Percentiles rank a stretch among this genome's conserved stretches.
Conservation (phyloP, 2,329 filamentous ascomycete species). For the Calycina herbarum region DNA sequence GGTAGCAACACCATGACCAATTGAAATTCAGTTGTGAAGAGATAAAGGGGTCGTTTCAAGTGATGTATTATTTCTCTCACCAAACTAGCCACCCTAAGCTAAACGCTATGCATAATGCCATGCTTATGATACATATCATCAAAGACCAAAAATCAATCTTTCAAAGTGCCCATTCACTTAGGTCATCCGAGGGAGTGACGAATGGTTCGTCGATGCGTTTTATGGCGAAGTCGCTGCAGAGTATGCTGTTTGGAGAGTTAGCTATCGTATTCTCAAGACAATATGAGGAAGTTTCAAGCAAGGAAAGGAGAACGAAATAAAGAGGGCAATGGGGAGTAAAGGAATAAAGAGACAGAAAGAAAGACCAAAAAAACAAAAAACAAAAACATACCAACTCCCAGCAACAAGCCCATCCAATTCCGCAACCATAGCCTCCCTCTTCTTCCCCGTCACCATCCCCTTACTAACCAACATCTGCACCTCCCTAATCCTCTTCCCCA, state of each 20-base stretch:
- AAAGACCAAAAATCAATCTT: neutral
- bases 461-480: constrained; percentile 81
- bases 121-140: constrained; percentile 2
- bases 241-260: constrained; percentile 58
- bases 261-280: neutral
- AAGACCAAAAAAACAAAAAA: too few relatives aligned
- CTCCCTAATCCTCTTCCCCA: constrained; percentile 78
- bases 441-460: constrained; percentile 67
- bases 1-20: too few relatives aligned
- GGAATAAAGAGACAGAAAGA: too few relatives aligned
- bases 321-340: too few relatives aligned
- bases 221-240: constrained; percentile 94
- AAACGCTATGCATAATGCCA: neutral
- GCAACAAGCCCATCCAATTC: constrained; percentile 93
- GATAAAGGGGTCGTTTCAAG: too few relatives aligned
- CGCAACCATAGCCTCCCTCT: constrained; percentile 78
- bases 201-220: constrained; percentile 94
- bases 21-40: too few relatives aligned
- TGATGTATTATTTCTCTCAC: too few relatives aligned
- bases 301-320: neutral
- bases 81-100: neutral
- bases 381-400: constrained; percentile 70
- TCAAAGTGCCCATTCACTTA: constrained; percentile 70
- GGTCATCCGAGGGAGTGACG: constrained; percentile 69
- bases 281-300: neutral